phyloP scores from a whole-genome alignment of 495 filamentous ascomycete species.

The Penicillium flavigenum region DNA sequence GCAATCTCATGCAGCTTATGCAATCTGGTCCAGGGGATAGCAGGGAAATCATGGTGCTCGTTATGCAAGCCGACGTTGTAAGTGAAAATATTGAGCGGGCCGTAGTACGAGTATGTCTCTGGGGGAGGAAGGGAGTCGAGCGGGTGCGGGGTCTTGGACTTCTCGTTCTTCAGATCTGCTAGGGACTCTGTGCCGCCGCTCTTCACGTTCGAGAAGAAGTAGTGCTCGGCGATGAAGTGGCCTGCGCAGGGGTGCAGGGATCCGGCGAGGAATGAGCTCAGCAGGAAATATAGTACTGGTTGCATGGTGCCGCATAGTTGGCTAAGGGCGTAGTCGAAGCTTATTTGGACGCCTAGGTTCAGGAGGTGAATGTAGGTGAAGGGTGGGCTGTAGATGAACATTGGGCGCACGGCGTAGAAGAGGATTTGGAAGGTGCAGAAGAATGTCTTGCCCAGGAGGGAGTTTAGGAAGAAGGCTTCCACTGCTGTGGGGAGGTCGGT shows the following conservation, averaged over 20 bases:
- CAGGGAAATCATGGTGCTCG: constrained; percentile 98
- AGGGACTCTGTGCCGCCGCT: constrained; percentile 58
- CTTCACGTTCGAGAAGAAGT: constrained; percentile 79
- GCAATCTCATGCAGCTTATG: constrained; percentile 75
- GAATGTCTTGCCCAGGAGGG: constrained; percentile 96
- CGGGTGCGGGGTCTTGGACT: constrained; percentile 38
- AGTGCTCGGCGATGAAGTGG: constrained; percentile 99
- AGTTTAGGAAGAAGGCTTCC: constrained; percentile 92
- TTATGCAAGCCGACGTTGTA: constrained; percentile 98
- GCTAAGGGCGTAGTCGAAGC: constrained; percentile 73
- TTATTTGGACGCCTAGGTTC: constrained; percentile 73
- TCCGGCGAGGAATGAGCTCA: constrained; percentile 90
- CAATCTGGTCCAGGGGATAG: constrained; percentile 89
- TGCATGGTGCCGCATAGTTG: constrained; percentile 51
- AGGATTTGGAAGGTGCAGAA: constrained; percentile 99
- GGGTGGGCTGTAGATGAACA: constrained; percentile 87
- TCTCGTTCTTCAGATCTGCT: constrained; percentile 32
- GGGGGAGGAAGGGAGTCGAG: constrained; percentile 59
- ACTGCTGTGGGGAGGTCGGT: constrained; percentile 91
- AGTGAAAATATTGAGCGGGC: constrained; percentile 83
- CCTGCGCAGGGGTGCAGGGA: constrained; percentile 92
- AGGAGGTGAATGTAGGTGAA: constrained; percentile 80
- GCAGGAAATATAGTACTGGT: constrained; percentile 72
- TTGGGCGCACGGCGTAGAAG: constrained; percentile 98
- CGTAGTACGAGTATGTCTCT: constrained; percentile 99